Percentiles rank a stretch among this genome's conserved stretches.
Evolutionary conservation across 345 rosid species (phyloP).

Genomic region (Camelina laxa): DNA sequence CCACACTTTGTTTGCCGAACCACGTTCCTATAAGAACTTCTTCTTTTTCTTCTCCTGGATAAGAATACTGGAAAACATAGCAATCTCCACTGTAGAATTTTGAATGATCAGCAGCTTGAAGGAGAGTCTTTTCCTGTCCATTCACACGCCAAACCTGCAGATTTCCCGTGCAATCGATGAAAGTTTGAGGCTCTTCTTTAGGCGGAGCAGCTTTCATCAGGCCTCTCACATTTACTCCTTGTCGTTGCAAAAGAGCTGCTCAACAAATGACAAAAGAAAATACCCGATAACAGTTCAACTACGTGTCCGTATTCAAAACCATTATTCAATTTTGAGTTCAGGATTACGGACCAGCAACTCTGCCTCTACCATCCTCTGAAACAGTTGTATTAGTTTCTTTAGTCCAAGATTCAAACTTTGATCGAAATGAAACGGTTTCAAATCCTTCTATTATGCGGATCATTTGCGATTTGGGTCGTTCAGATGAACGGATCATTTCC

Average conservation of each 20-base stretch:
- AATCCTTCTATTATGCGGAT: constrained; percentile 94
- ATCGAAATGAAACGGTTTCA: constrained; percentile 87
- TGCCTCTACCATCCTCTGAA: constrained; percentile 97
- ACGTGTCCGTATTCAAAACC: background rate
- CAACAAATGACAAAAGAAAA: constrained; percentile 21
- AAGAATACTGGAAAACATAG: constrained; percentile 91
- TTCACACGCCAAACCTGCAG: constrained; percentile 96
- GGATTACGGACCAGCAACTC: constrained; percentile 83
- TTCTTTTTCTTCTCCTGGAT: constrained; percentile 92
- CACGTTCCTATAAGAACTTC: constrained; percentile 91
- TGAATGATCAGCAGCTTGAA: constrained; percentile 84
- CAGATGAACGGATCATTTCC: constrained; percentile 71
- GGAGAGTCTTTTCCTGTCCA: constrained; percentile 72
- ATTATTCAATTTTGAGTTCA: constrained; percentile 1
- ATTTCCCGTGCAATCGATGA: constrained; percentile 92
- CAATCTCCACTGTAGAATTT: constrained; percentile 93
- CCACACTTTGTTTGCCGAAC: constrained; percentile 90
- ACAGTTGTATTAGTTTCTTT: constrained; percentile 69
- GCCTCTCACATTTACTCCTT: constrained; percentile 94
- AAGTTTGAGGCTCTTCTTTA: constrained; percentile 83
- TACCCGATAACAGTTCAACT: background rate
- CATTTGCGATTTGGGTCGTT: constrained; percentile 68
- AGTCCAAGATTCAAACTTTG: constrained; percentile 94
- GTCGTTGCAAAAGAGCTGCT: constrained; percentile 85
- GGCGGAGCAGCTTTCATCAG: constrained; percentile 77